Percentiles rank a stretch among this genome's conserved stretches.
These are phyloP conservation scores for Scolecobasidium constrictum DNA, from an alignment of 2,329 filamentous ascomycete species.

Conservation along the genomic window DNA sequence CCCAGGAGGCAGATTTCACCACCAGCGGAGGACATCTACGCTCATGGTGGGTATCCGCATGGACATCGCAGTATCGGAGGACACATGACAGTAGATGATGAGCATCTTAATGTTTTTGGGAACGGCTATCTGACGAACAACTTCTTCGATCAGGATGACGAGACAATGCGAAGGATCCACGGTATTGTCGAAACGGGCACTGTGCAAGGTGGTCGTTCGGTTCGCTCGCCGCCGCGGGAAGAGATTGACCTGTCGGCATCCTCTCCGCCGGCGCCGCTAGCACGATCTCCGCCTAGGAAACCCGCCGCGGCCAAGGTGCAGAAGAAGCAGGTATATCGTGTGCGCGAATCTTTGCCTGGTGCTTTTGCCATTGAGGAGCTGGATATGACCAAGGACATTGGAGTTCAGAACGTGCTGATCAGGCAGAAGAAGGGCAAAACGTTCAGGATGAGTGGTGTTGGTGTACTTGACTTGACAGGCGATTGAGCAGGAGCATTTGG, in stretches of 20 bases:
- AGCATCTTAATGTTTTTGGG: too few species aligned
- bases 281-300: too few species aligned
- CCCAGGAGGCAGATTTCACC: too few species aligned
- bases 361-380: conserved; percentile 7
- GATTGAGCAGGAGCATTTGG: too few species aligned
- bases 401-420: neutral
- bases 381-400: conserved; percentile 3
- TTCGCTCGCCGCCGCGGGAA: neutral
- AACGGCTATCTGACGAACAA: too few species aligned
- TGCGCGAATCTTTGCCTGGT: conserved; percentile 7
- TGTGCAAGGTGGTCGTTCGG: neutral
- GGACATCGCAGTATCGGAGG: too few species aligned
- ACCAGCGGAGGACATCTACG: too few species aligned
- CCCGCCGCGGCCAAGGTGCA: too few species aligned
- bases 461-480: conserved; percentile 7
- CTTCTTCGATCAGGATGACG: too few species aligned
- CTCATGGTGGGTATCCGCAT: too few species aligned
- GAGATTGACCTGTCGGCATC: conserved; percentile 3
- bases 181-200: neutral
- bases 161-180: neutral
- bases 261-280: neutral
- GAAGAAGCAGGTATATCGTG: conserved; percentile 8
- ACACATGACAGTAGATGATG: too few species aligned
- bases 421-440: neutral
- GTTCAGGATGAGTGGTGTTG: conserved; percentile 6